A percentile compares a stretch with the other conserved stretches of the same genome.
These are phyloP conservation scores for Mortierella sp. DNA, from an alignment of 371 early-diverging fungal species.

Conservation along the genomic window DNA sequence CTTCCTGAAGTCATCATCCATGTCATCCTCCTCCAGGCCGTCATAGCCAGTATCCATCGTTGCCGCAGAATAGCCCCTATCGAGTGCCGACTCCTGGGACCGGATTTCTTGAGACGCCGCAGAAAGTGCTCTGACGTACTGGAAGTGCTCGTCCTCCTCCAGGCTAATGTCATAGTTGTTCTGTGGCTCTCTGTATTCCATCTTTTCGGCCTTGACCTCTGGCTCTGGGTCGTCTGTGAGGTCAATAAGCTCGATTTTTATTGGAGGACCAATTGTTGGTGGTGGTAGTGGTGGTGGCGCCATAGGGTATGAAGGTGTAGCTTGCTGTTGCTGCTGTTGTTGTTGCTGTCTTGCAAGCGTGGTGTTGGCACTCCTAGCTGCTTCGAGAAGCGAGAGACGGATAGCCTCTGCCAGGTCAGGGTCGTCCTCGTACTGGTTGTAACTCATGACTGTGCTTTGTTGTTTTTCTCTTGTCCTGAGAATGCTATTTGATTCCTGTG, in stretches of 20 bases:
- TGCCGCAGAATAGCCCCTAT: not conserved
- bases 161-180: not conserved
- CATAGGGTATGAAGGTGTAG: not conserved
- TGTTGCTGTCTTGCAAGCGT: not conserved
- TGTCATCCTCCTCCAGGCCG: conserved; percentile 13
- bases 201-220: conserved; percentile 15
- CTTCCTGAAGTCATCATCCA: conserved; percentile 30
- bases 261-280: not conserved
- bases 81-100: not conserved
- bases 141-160: not conserved
- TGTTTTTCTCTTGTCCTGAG: no score
- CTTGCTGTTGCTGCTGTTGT: no score
- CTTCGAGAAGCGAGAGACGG: conserved; percentile 39
- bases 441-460: conserved; percentile 18
- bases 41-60: not conserved
- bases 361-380: conserved; percentile 5
- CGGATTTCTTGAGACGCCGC: not conserved
- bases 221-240: conserved; percentile 26
- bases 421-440: conserved; percentile 24
- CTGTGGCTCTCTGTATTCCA: not conserved
- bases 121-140: not conserved
- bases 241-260: conserved; percentile 13
- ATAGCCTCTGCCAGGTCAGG: conserved; percentile 42
- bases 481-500: not conserved
- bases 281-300: not conserved